A percentile compares a stretch with the other conserved stretches of the same genome.
phyloP scores from a whole-genome alignment of 768 basidiomycete genomes.

The Rhizopogon roseolus region DNA sequence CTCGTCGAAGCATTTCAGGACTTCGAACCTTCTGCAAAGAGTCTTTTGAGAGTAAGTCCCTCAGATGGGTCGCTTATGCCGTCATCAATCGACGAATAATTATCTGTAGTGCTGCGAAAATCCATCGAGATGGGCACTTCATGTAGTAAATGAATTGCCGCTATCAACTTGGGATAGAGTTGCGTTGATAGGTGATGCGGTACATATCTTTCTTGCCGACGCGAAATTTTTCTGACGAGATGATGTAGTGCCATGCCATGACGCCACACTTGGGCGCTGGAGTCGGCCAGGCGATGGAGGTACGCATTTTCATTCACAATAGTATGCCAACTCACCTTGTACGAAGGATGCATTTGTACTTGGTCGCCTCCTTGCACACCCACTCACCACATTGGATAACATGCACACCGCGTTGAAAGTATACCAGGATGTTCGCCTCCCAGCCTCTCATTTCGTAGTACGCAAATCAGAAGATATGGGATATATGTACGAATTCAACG shows the following conservation, averaged over 20 bases:
- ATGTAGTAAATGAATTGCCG: slow-evolving; percentile 31
- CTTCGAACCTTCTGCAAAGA: slow-evolving; percentile 30
- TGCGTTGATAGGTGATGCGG: slow-evolving; percentile 43
- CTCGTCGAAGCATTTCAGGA: slow-evolving; percentile 19
- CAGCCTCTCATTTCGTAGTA: slow-evolving; percentile 10
- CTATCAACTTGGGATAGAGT: slow-evolving; percentile 32
- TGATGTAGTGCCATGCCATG: slow-evolving; percentile 19
- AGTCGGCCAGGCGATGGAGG: slow-evolving; percentile 24
- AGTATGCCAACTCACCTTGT: too few relatives aligned
- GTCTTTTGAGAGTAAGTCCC: slow-evolving; percentile 18
- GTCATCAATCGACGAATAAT: not conserved
- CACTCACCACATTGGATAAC: slow-evolving; percentile 4
- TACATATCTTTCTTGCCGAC: slow-evolving; percentile 9
- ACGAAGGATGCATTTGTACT: slow-evolving; percentile 19
- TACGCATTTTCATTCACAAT: not conserved
- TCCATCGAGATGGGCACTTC: slow-evolving; percentile 36
- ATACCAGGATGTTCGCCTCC: slow-evolving; percentile 17
- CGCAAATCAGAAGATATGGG: slow-evolving; percentile 12
- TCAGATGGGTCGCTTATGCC: not conserved
- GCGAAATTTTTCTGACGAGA: not conserved
- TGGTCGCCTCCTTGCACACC: slow-evolving; percentile 13
- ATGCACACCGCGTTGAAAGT: slow-evolving; percentile 9
- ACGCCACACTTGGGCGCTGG: slow-evolving; percentile 18
- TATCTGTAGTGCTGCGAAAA: slow-evolving; percentile 23
- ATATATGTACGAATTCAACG: slow-evolving; percentile 14